Conservation (phyloP, 1,139 yeast genomes). For the Taphrina pruni region DNA sequence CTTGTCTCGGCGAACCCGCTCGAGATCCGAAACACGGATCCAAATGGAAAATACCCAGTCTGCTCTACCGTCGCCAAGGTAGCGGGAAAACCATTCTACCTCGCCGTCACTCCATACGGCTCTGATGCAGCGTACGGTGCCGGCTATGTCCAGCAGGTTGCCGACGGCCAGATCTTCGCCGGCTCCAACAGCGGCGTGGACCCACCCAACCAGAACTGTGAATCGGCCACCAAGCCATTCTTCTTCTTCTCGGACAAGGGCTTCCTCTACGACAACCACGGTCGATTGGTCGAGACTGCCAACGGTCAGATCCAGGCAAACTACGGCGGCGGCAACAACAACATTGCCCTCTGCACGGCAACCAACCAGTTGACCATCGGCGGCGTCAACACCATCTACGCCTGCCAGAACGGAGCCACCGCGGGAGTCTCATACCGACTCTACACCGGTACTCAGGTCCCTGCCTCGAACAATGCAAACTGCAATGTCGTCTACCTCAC, state of each 20-base stretch:
- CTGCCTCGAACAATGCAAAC: conserved; percentile 29
- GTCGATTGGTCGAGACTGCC: conserved; percentile 36
- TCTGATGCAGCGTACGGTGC: conserved; percentile 27
- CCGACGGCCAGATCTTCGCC: conserved; percentile 33
- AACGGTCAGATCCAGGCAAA: conserved; percentile 38
- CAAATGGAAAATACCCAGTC: conserved; percentile 29
- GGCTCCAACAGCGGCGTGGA: conserved; percentile 32
- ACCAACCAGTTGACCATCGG: conserved; percentile 23
- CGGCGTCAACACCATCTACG: conserved; percentile 39
- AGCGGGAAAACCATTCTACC: conserved; percentile 30
- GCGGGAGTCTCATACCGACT: conserved; percentile 25
- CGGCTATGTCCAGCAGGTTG: conserved; percentile 35
- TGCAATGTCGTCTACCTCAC: conserved; percentile 36
- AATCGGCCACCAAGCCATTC: conserved; percentile 36
- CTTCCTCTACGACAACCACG: conserved; percentile 38
- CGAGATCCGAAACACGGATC: conserved; percentile 36
- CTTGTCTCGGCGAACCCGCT: conserved; percentile 33
- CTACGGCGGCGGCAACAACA: conserved; percentile 39
- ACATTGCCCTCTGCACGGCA: conserved; percentile 27
- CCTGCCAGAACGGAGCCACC: conserved; percentile 20
- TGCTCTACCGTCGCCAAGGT: conserved; percentile 10
- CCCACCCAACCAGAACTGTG: conserved; percentile 20
- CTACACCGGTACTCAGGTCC: conserved; percentile 37
- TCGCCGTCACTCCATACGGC: conserved; percentile 27
- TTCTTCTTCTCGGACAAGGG: conserved; percentile 35